Percentiles rank a stretch among this genome's conserved stretches.
Evolutionary conservation across 345 rosid species (phyloP).

Genomic region (Eucalyptus sideroxylon): DNA sequence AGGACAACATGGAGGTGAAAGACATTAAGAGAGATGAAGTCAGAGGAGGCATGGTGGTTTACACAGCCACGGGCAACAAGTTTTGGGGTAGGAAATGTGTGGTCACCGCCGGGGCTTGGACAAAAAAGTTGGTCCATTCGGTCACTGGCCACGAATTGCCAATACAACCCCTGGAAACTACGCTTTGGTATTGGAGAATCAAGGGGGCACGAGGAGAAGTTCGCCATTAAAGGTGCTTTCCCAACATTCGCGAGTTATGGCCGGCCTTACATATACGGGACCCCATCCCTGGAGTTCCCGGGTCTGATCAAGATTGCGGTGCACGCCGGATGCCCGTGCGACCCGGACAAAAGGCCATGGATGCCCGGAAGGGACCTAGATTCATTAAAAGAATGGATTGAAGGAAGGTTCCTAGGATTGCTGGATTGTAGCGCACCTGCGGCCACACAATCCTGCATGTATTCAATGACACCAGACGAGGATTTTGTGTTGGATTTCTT

Average conservation of each 20-base stretch:
- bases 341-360: constrained; percentile 91
- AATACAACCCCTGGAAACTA: constrained; percentile 49
- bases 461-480: constrained; percentile 80
- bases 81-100: constrained; percentile 59
- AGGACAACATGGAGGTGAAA: constrained; percentile 48
- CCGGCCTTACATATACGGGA: constrained; percentile 53
- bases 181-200: constrained; percentile 68
- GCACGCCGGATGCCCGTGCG: constrained; percentile 59
- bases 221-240: constrained; percentile 22
- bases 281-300: constrained; percentile 80
- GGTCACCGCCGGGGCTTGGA: constrained; percentile 81
- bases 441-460: constrained; percentile 61
- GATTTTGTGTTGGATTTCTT: constrained; percentile 75
- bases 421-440: constrained; percentile 27
- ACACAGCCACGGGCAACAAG: constrained; percentile 19
- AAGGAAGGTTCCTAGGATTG: constrained; percentile 55
- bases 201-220: constrained; percentile 46
- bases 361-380: constrained; percentile 18
- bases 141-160: constrained; percentile 48
- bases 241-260: constrained; percentile 73
- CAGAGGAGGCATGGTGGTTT: constrained; percentile 35
- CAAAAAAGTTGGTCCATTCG: constrained; percentile 37
- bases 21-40: constrained; percentile 24
- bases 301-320: constrained; percentile 62
- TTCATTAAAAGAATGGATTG: constrained; percentile 53